Base-by-base conservation (phyloP, 2,329 filamentous ascomycete species). In the Thermoascus crustaceus region DNA sequence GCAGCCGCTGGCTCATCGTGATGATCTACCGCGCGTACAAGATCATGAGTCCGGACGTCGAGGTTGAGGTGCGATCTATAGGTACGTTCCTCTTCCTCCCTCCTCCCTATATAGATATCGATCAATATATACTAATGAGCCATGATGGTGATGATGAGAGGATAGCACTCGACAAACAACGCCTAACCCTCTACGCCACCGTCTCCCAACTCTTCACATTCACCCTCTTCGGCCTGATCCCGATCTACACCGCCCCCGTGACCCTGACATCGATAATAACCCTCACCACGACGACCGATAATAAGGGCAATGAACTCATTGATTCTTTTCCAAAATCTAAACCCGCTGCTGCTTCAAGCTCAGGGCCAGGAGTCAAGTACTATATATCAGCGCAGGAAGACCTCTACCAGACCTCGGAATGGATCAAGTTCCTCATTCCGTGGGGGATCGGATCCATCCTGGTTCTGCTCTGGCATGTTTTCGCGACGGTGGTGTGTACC, bases 1-100 rank as follows among this genome's bases (percentile, higher is more conserved):
- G 80, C 43, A 88, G 82, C 7, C 71, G 84, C 27, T 76, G 71
- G 61, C 54, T 84, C 4, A 69, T 93, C 11, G 64, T 73, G 31
- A 69, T 72, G 47, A 80, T 94, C 38, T 93, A 85, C 53, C 75
- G 78, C 25, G 88, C 82, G 83, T 89, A 93, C 61, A 85, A 86
- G 52, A 82, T 89, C 44, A 68, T 94, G 53, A 85, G 79, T 42
- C 87, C 87, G 0, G 66, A 69, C 11, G 83, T 91, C 45, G 70
- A 79, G 27, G 62, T 89, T 8, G 63, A 72, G 1, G 68, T 94
- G 11, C 73, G 85, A 34, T 71, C 67, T 19, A 60, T 78, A 11
- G 73, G 73, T 76, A 52, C 17, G 62, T 55, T 6, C 9, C 18
- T n/a, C 9, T 17, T 11, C 4, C 14, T 26, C 22, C 19, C 9